A percentile compares a stretch with the other conserved stretches of the same genome.
phyloP scores from a whole-genome alignment of 345 rosid species.

The Citrus mangshanensis region DNA sequence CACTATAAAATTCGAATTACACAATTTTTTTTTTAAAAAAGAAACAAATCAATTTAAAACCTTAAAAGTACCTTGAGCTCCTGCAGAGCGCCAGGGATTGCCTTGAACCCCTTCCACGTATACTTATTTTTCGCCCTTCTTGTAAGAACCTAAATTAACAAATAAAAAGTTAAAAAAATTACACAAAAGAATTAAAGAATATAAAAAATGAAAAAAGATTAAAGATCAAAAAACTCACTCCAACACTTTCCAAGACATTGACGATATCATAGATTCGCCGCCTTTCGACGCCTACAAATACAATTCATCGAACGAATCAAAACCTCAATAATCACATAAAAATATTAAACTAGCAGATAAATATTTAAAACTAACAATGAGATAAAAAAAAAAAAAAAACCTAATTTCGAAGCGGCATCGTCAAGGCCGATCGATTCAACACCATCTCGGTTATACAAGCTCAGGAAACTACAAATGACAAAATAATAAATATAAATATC shows the following conservation, averaged over 20 bases:
- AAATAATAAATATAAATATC: background rate
- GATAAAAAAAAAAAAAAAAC: conserved; percentile 20
- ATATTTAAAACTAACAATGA: background rate
- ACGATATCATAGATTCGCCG: conserved; percentile 89
- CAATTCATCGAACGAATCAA: background rate
- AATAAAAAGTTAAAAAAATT: background rate
- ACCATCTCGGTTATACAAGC: conserved; percentile 63
- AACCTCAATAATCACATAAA: background rate
- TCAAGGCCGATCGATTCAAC: conserved; percentile 73
- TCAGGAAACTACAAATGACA: conserved; percentile 54
- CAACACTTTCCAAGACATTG: conserved; percentile 82
- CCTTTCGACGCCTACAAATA: conserved; percentile 69
- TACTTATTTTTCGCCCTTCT: conserved; percentile 74
- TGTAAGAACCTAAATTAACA: conserved; percentile 49
- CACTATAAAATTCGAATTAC: background rate
- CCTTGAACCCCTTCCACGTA: conserved; percentile 77
- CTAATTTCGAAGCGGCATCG: conserved; percentile 75
- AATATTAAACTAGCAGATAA: background rate
- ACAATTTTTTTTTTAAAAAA: background rate
- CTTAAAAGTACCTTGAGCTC: conserved; percentile 45
- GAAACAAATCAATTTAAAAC: background rate
- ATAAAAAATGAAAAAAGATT: background rate
- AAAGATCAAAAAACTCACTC: conserved; percentile 43
- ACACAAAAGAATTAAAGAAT: background rate
- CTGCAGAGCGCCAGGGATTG: conserved; percentile 61